Percentiles rank a stretch among this genome's conserved stretches.
These are phyloP conservation scores for Xylariaceae sp. DNA, from an alignment of 2,329 filamentous ascomycete species.

Conservation along the genomic window DNA sequence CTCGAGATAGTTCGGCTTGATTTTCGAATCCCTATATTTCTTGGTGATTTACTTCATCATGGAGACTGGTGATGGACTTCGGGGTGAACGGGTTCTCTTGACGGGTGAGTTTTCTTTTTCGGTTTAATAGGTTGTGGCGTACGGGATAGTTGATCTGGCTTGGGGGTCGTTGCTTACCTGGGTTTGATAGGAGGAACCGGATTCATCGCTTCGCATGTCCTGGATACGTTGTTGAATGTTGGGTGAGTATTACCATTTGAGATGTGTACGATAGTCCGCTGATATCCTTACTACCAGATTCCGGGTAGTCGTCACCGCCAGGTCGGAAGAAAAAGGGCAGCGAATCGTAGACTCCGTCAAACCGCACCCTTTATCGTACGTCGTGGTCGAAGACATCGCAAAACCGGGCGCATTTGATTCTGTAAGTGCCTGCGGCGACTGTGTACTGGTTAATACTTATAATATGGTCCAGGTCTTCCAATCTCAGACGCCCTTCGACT, in stretches of 20 bases:
- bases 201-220: constrained; percentile 52
- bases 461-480: constrained; percentile 34
- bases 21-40: no score
- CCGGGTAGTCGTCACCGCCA: constrained; percentile 44
- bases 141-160: neutral
- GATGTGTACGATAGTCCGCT: constrained; percentile 35
- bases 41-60: no score
- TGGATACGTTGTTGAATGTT: constrained; percentile 43
- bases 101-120: constrained; percentile 24
- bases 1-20: no score
- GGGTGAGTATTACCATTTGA: constrained; percentile 32
- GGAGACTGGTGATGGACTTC: neutral
- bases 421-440: constrained; percentile 27
- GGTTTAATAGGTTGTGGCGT: neutral
- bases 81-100: constrained; percentile 26
- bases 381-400: constrained; percentile 69
- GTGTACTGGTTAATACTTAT: neutral
- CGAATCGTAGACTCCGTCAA: constrained; percentile 41
- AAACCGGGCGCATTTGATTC: constrained; percentile 64
- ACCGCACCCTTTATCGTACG: constrained; percentile 37
- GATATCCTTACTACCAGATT: constrained; percentile 31
- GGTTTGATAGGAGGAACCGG: constrained; percentile 44
- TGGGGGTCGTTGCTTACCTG: neutral
- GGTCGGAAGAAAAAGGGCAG: constrained; percentile 46
- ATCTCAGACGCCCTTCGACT: constrained; percentile 56